phyloP scores from a whole-genome alignment of 345 rosid genomes.

The Ceriops zippeliana region DNA sequence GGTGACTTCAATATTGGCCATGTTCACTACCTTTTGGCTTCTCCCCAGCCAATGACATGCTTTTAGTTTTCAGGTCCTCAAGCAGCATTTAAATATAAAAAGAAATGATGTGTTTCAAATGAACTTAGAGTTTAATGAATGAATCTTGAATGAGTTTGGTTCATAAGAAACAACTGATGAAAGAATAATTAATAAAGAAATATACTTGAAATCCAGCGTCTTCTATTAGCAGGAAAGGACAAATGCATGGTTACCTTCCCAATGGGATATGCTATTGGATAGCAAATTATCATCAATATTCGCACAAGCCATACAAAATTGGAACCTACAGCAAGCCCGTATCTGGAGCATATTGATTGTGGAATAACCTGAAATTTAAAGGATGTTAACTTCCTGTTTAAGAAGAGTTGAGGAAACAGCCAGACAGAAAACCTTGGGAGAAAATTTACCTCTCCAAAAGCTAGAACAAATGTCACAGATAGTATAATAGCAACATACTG shows the following conservation, averaged over 20 bases:
- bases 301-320: constrained; percentile 83
- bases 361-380: constrained; percentile 72
- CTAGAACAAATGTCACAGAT: constrained; percentile 85
- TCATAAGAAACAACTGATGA: no score
- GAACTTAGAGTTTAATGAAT: no score
- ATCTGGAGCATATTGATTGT: constrained; percentile 89
- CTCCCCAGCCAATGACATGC: no score
- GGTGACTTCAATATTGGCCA: no score
- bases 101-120: no score
- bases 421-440: constrained; percentile 2
- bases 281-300: constrained; percentile 74
- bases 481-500: constrained; percentile 84
- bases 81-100: no score
- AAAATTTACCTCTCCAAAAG: constrained; percentile 77
- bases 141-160: no score
- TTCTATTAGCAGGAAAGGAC: not conserved
- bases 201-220: not conserved
- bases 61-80: no score
- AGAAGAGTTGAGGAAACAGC: not conserved
- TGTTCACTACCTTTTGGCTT: no score
- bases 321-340: constrained; percentile 92
- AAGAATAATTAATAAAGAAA: not conserved
- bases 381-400: not conserved
- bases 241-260: constrained; percentile 58
- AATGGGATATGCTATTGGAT: constrained; percentile 84